Percentiles rank a stretch among this genome's conserved stretches.
Conservation (phyloP, 371 early-diverging fungal genomes). For the Rhizopus microsporus region DNA sequence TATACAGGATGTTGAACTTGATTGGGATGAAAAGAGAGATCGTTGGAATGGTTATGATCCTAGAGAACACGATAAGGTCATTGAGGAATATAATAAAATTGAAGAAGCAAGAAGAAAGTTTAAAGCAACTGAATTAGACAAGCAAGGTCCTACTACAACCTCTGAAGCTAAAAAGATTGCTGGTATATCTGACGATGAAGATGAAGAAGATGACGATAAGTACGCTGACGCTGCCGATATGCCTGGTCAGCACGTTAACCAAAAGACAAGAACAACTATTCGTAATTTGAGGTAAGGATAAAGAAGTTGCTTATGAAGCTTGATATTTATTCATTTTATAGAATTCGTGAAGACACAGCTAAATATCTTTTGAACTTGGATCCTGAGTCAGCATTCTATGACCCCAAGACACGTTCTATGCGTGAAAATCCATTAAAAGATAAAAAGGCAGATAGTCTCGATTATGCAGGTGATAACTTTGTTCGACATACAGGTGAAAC, state of each 20-base stretch:
- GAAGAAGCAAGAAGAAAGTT: slow-evolving; percentile 86
- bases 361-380: slow-evolving; percentile 96
- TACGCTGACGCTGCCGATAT: slow-evolving; percentile 90
- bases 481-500: slow-evolving; percentile 86
- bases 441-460: slow-evolving; percentile 57
- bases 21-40: slow-evolving; percentile 96
- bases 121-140: slow-evolving; percentile 79
- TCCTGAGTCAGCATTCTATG: slow-evolving; percentile 94
- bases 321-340: slow-evolving; percentile 13
- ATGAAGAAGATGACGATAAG: slow-evolving; percentile 86
- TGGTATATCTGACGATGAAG: slow-evolving; percentile 65
- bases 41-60: slow-evolving; percentile 98
- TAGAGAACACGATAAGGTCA: slow-evolving; percentile 75
- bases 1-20: slow-evolving; percentile 74
- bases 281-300: slow-evolving; percentile 81
- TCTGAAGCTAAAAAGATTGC: slow-evolving; percentile 60
- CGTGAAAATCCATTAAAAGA: slow-evolving; percentile 90
- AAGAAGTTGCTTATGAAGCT: background rate
- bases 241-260: slow-evolving; percentile 89
- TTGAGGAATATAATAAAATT: slow-evolving; percentile 86
- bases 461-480: slow-evolving; percentile 93
- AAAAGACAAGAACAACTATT: slow-evolving; percentile 92
- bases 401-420: slow-evolving; percentile 98
- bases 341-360: slow-evolving; percentile 98
- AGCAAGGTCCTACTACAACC: slow-evolving; percentile 57